These are phyloP conservation scores for Pterocarpus santalinus DNA, from an alignment of 306 rosid genomes.

Conservation along the genomic window DNA sequence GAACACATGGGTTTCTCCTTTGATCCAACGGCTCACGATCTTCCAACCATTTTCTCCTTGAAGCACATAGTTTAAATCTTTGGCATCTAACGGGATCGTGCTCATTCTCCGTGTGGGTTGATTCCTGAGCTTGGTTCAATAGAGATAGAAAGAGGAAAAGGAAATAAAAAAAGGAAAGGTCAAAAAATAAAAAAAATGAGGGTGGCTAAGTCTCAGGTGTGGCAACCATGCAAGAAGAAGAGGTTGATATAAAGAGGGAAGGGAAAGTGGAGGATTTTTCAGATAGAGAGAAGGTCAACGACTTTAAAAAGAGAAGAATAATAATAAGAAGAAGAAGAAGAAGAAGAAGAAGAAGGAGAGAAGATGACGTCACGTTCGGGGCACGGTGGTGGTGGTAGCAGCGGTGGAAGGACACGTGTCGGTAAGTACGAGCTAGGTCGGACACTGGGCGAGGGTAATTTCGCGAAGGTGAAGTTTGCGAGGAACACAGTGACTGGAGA, in stretches of 20 bases:
- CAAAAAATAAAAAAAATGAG: neutral
- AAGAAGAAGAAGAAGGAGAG: neutral
- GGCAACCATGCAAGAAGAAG: constrained; percentile 95
- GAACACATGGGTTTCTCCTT: constrained; percentile 44
- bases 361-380: constrained; percentile 51
- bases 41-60: neutral
- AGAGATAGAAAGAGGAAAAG: too few species aligned
- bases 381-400: neutral
- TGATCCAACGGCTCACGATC: constrained; percentile 42
- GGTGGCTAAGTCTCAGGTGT: constrained; percentile 65
- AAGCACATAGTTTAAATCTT: neutral
- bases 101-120: neutral
- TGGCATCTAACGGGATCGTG: neutral
- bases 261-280: too few species aligned
- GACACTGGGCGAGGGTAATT: constrained; percentile 76
- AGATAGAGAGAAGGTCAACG: constrained; percentile 24
- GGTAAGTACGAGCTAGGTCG: constrained; percentile 76
- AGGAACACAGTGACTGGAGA: constrained; percentile 59
- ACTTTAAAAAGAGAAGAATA: neutral
- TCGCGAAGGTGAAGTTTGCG: constrained; percentile 79
- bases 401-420: constrained; percentile 59
- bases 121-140: neutral
- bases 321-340: neutral
- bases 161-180: constrained; percentile 42
- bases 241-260: constrained; percentile 41